Conservation (phyloP, 2,329 filamentous ascomycete genomes). For the Lachnellula hyalina region DNA sequence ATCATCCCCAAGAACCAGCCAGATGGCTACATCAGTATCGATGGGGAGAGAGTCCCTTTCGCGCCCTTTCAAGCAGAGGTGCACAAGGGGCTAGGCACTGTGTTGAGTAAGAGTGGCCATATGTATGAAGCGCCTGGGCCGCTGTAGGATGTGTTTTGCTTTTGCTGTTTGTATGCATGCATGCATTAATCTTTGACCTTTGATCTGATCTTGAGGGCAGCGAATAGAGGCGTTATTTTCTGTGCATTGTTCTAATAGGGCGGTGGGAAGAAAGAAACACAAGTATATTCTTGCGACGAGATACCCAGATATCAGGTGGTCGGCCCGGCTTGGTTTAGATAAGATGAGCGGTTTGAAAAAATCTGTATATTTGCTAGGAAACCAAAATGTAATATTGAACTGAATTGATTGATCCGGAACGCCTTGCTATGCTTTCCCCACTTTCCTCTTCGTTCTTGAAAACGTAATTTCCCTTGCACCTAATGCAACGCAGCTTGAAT, state of each 20-base stretch:
- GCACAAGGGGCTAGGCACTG: constrained; percentile 74
- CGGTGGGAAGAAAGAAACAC: too few relatives aligned
- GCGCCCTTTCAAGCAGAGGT: constrained; percentile 88
- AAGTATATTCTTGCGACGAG: too few relatives aligned
- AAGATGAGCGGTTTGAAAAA: neutral
- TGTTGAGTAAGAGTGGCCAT: constrained; percentile 69
- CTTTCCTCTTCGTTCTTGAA: neutral
- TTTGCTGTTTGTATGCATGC: neutral
- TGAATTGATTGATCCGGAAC: constrained; percentile 1
- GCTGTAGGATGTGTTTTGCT: constrained; percentile 5
- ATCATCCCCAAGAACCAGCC: constrained; percentile 68
- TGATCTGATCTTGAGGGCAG: neutral
- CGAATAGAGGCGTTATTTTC: neutral
- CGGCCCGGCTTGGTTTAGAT: neutral
- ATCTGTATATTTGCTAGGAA: neutral
- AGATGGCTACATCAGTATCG: constrained; percentile 86
- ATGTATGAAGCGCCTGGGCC: constrained; percentile 61
- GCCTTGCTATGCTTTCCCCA: constrained; percentile 2
- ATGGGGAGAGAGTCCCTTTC: constrained; percentile 84
- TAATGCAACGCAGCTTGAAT: constrained; percentile 1
- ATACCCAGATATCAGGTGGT: too few relatives aligned
- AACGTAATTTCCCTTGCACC: neutral
- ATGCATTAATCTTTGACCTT: neutral
- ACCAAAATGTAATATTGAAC: neutral
- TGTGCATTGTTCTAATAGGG: neutral